Percentiles rank a stretch among this genome's conserved stretches.
phyloP scores from a whole-genome alignment of 257 asterid species.

The Misopates orontium region DNA sequence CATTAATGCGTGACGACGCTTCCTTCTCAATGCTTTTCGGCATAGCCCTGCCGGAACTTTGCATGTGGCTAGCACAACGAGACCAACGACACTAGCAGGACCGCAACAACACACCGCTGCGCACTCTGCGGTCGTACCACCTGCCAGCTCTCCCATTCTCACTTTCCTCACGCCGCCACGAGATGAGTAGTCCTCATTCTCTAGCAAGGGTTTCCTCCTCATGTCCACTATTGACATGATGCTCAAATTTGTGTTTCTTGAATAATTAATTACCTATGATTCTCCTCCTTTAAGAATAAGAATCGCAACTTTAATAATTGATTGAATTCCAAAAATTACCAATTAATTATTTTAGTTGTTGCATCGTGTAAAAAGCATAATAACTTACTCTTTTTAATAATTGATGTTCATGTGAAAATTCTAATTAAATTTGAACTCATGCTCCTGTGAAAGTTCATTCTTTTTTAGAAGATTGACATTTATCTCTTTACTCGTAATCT shows the following conservation, averaged over 20 bases:
- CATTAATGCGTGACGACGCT: constrained; percentile 39
- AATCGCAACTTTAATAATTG: not conserved
- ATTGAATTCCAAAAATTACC: not conserved
- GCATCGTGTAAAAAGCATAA: no score
- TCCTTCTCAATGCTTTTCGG: constrained; percentile 52
- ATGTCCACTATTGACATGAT: constrained; percentile 27
- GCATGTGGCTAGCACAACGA: constrained; percentile 61
- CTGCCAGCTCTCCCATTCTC: constrained; percentile 69
- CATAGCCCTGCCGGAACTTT: constrained; percentile 75
- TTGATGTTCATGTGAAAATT: no score
- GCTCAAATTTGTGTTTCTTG: constrained; percentile 7
- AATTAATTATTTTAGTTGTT: no score
- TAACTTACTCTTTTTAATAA: no score
- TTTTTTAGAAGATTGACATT: no score
- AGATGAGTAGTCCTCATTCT: constrained; percentile 31
- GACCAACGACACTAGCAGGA: constrained; percentile 60
- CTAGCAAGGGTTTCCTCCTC: constrained; percentile 54
- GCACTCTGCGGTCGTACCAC: constrained; percentile 77
- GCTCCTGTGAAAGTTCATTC: no score
- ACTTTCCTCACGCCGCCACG: constrained; percentile 31
- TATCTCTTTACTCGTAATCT: no score
- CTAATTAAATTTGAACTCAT: no score
- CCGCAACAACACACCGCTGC: constrained; percentile 89
- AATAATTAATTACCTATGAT: not conserved
- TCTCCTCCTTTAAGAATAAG: not conserved